Percentiles rank a stretch among this genome's conserved stretches.
Conservation (phyloP, 2,329 filamentous ascomycete species). For the Basipetospora chlamydospora region DNA sequence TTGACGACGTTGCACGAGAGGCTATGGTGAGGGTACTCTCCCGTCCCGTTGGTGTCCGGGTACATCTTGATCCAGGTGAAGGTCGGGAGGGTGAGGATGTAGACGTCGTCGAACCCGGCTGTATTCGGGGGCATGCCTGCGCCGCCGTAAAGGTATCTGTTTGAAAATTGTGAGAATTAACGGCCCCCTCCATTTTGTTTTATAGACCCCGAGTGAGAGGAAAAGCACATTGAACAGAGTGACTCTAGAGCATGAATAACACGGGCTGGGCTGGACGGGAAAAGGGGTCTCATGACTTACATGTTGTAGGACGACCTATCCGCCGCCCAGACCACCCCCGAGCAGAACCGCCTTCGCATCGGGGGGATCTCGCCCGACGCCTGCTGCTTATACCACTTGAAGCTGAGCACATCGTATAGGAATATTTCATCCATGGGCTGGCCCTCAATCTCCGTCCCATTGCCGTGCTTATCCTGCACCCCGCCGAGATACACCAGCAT, state of each 20-base stretch:
- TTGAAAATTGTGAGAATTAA: background rate
- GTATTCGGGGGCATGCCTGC: conserved; percentile 29
- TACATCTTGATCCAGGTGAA: conserved; percentile 49
- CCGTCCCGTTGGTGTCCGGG: conserved; percentile 22
- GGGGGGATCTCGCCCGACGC: conserved; percentile 37
- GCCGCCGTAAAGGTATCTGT: conserved; percentile 48
- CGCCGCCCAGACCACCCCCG: conserved; percentile 41
- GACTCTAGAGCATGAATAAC: too few species aligned
- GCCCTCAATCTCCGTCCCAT: conserved; percentile 27
- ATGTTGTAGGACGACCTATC: conserved; percentile 52
- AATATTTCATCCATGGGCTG: conserved; percentile 36
- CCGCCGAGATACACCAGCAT: conserved; percentile 50
- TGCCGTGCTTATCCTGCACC: conserved; percentile 29
- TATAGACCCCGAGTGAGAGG: too few species aligned
- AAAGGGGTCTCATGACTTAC: conserved; percentile 31
- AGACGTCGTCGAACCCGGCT: conserved; percentile 43
- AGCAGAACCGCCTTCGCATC: conserved; percentile 43
- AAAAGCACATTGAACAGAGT: background rate
- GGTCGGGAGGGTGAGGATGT: conserved; percentile 45
- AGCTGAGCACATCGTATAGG: conserved; percentile 45
- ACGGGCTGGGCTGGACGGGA: too few species aligned
- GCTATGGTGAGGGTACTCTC: conserved; percentile 34
- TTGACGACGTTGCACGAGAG: conserved; percentile 42
- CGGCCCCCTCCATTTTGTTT: background rate
- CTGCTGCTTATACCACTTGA: conserved; percentile 44